Conservation (phyloP, 2,329 filamentous ascomycete species). For the Fusarium agapanthi region DNA sequence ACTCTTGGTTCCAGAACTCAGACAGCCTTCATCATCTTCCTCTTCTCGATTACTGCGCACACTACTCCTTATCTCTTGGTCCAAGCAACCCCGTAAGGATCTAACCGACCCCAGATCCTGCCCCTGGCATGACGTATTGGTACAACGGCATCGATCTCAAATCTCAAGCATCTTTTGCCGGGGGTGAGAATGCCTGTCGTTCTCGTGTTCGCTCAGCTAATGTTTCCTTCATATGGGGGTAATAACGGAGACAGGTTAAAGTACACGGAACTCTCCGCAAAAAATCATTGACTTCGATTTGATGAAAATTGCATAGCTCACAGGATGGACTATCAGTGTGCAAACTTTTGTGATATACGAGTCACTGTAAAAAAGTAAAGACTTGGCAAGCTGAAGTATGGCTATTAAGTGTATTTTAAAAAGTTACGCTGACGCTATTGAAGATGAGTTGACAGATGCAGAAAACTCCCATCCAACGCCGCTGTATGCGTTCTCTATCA, state of each 20-base stretch:
- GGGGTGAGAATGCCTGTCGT: conserved; percentile 7
- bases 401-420: background rate
- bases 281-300: background rate
- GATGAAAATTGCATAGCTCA: background rate
- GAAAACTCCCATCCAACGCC: conserved; percentile 19
- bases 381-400: background rate
- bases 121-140: conserved; percentile 4
- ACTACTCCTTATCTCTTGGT: background rate
- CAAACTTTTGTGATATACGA: background rate
- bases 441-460: background rate
- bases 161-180: conserved; percentile 12
- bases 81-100: conserved; percentile 6
- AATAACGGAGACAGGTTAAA: background rate
- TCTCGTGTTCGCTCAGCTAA: conserved; percentile 30
- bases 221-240: background rate
- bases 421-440: background rate
- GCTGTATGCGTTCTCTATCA: background rate
- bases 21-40: background rate
- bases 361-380: background rate
- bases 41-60: background rate
- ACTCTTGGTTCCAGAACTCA: background rate
- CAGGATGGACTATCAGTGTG: background rate
- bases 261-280: background rate
- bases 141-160: conserved; percentile 10
- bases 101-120: conserved; percentile 12